Conservation (phyloP, 352 stramenopile genomes). For the Pythium aphanidermatum region DNA sequence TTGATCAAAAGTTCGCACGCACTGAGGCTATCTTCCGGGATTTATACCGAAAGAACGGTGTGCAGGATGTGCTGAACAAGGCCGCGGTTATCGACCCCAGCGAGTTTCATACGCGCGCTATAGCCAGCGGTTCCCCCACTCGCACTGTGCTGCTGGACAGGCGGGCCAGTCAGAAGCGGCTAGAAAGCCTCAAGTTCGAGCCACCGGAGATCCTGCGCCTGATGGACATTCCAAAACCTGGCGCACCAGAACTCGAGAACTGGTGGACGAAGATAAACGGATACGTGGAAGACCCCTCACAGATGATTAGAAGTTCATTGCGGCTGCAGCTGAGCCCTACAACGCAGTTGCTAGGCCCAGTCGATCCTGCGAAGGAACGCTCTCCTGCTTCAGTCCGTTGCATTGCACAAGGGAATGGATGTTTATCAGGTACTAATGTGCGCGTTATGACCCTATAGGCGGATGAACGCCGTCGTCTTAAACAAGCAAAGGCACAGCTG, state of each 20-base stretch:
- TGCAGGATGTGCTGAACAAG: slow-evolving; percentile 25
- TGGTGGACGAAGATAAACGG: slow-evolving; percentile 57
- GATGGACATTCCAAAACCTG: slow-evolving; percentile 38
- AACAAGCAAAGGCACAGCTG: slow-evolving; percentile 30
- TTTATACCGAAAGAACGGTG: slow-evolving; percentile 40
- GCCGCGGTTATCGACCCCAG: slow-evolving; percentile 9
- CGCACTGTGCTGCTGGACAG: slow-evolving; percentile 29
- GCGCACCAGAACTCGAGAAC: slow-evolving; percentile 23
- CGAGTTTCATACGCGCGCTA: slow-evolving; percentile 31
- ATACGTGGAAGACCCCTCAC: slow-evolving; percentile 51
- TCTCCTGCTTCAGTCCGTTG: slow-evolving; percentile 25
- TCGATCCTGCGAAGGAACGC: slow-evolving; percentile 44
- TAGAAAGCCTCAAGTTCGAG: slow-evolving; percentile 48
- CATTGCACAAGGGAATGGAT: too few species aligned
- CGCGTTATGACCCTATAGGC: slow-evolving; percentile 2
- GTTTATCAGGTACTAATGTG: too few species aligned
- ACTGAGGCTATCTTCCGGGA: slow-evolving; percentile 45
- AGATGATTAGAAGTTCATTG: slow-evolving; percentile 34
- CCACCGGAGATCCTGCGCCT: slow-evolving; percentile 43
- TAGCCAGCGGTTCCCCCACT: slow-evolving; percentile 30
- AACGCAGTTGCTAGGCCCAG: slow-evolving; percentile 25
- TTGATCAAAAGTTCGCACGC: slow-evolving; percentile 32
- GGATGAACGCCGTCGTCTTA: slow-evolving; percentile 24
- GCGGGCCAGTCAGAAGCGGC: slow-evolving; percentile 23
- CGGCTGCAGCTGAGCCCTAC: slow-evolving; percentile 34